Evolutionary conservation across 495 filamentous ascomycete species (phyloP).

Genomic region (Margaritispora aquatica): DNA sequence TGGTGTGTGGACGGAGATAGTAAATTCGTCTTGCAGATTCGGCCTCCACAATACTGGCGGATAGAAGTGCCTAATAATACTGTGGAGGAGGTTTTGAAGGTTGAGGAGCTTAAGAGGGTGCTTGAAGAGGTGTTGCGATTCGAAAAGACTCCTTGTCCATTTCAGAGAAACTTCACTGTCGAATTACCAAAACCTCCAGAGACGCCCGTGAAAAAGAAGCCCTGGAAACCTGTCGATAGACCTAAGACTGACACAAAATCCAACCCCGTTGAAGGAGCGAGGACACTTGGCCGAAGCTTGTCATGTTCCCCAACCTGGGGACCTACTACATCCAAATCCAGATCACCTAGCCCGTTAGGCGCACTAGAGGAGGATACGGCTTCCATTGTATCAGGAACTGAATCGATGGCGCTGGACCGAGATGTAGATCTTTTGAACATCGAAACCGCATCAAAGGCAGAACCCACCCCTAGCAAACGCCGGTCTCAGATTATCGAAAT

Average conservation of each 20-base stretch:
- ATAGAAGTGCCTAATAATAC: constrained; percentile 70
- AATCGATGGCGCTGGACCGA: neutral
- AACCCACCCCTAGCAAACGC: neutral
- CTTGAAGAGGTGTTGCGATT: constrained; percentile 68
- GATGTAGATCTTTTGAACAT: neutral
- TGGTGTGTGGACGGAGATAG: constrained; percentile 84
- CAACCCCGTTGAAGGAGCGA: neutral
- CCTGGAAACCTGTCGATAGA: constrained; percentile 58
- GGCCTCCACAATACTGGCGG: constrained; percentile 76
- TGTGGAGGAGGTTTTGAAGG: constrained; percentile 50
- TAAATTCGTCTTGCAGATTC: constrained; percentile 77
- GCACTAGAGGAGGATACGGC: neutral
- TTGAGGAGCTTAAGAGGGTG: constrained; percentile 61
- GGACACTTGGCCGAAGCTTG: neutral
- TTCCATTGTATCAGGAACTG: neutral
- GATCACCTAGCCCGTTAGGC: neutral
- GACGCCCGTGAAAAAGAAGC: constrained; percentile 58
- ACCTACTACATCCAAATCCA: neutral
- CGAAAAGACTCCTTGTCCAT: constrained; percentile 83
- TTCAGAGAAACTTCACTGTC: constrained; percentile 68
- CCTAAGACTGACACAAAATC: neutral
- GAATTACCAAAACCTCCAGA: constrained; percentile 64
- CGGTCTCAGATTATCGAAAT: neutral
- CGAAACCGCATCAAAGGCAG: neutral
- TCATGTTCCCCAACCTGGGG: neutral